Conservation (phyloP, 108 stramenopile genomes). For the Skeletonema potamos region DNA sequence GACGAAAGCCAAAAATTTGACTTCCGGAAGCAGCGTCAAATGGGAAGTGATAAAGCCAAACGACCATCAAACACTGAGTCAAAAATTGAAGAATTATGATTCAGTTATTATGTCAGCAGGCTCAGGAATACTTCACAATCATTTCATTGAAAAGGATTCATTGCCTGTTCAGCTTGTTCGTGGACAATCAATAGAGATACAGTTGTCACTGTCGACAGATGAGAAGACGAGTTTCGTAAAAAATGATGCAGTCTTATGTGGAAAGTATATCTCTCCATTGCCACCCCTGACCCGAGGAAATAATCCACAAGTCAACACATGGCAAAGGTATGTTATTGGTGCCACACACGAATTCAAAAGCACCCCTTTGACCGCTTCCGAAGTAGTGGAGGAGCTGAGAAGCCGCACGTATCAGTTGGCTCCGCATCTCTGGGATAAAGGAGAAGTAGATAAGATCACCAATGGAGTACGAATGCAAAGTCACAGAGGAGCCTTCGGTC, state of each 20-base stretch:
- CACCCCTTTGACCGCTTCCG: constrained; percentile 30
- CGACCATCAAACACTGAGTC: constrained; percentile 1
- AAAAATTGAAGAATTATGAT: constrained; percentile 43
- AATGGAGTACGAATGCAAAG: constrained; percentile 73
- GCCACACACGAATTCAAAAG: constrained; percentile 84
- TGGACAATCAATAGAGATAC: constrained; percentile 83
- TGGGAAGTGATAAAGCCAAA: constrained; percentile 19
- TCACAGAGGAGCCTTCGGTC: constrained; percentile 65
- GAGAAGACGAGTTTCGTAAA: not conserved
- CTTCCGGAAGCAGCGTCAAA: constrained; percentile 5
- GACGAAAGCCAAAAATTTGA: constrained; percentile 14
- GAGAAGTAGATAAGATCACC: constrained; percentile 53
- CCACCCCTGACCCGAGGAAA: not conserved
- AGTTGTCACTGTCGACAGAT: constrained; percentile 8
- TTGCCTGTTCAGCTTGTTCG: constrained; percentile 74
- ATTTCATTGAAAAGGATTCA: constrained; percentile 12
- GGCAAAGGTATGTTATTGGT: constrained; percentile 58
- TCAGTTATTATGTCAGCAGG: constrained; percentile 68
- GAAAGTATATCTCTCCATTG: constrained; percentile 82
- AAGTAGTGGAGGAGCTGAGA: constrained; percentile 57
- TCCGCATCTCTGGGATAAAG: constrained; percentile 66
- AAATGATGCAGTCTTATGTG: constrained; percentile 63
- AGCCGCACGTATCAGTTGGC: constrained; percentile 55
- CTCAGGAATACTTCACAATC: constrained; percentile 59
- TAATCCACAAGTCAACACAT: not conserved